These are phyloP conservation scores for Tuber umbilicatum DNA, from an alignment of 495 filamentous ascomycete genomes.

Conservation along the genomic window DNA sequence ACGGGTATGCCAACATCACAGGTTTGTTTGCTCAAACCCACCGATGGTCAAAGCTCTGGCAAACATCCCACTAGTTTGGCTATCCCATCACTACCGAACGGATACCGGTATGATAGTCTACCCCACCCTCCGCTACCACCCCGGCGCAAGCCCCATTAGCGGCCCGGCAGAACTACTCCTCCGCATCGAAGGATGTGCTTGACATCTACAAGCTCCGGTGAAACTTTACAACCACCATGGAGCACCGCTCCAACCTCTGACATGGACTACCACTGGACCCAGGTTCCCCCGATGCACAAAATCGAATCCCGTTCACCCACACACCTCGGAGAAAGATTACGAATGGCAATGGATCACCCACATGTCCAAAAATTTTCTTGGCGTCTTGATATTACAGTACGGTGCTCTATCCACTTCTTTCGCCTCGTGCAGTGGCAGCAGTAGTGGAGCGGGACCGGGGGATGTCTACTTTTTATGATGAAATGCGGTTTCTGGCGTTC, in stretches of 20 bases:
- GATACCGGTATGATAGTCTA: no score
- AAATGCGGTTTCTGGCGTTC: not conserved
- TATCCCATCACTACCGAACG: not conserved
- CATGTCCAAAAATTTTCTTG: not conserved
- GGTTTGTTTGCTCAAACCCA: no score
- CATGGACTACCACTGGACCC: no score
- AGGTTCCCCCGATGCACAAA: not conserved
- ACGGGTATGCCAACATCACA: no score
- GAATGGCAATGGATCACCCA: not conserved
- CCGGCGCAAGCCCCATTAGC: not conserved
- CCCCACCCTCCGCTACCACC: not conserved
- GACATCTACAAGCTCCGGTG: no score
- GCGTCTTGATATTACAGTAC: not conserved
- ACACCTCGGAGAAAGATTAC: not conserved
- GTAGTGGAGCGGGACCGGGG: not conserved
- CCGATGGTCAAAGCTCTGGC: not conserved
- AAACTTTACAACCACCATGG: no score
- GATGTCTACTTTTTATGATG: not conserved
- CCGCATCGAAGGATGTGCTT: not conserved
- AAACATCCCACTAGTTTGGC: not conserved
- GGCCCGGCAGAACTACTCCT: not conserved
- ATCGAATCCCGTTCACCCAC: not conserved
- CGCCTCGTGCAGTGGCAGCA: not conserved
- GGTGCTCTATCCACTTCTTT: not conserved
- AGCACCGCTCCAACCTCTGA: not conserved